Conservation (phyloP, 208 protist species). For the Wallacemonas rigidus region DNA sequence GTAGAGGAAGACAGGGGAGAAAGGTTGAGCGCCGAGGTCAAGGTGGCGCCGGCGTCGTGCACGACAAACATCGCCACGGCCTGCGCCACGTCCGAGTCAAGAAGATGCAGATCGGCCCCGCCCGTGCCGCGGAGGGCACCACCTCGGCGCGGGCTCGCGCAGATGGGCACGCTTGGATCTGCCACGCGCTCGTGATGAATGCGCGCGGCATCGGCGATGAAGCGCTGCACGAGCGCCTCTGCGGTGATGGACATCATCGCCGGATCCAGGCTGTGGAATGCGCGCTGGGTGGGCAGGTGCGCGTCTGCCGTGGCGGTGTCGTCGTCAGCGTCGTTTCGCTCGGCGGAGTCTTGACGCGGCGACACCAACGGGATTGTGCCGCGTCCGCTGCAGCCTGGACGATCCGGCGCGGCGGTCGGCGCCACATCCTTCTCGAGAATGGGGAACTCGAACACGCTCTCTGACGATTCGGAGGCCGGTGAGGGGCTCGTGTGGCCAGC, state of each 20-base stretch:
- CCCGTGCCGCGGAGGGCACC: not conserved
- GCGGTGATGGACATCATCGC: not conserved
- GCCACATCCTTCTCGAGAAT: not conserved
- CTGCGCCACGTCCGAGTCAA: constrained; percentile 13
- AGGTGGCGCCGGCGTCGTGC: constrained; percentile 14
- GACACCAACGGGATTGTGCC: constrained; percentile 1
- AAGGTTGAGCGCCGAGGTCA: not conserved
- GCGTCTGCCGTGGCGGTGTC: not conserved
- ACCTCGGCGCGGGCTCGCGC: constrained; percentile 4
- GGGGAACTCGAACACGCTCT: not conserved
- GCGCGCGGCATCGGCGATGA: constrained; percentile 13
- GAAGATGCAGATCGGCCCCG: not conserved
- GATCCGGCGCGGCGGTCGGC: not conserved
- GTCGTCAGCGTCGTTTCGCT: not conserved
- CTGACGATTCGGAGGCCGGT: not conserved
- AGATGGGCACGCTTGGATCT: constrained; percentile 8
- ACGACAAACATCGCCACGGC: constrained; percentile 22
- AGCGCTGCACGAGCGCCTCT: not conserved
- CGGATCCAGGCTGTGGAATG: constrained; percentile 1
- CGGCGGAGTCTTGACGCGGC: constrained; percentile 3
- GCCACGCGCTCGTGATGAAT: constrained; percentile 5
- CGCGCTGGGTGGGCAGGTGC: not conserved
- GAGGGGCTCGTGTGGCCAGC: not conserved
- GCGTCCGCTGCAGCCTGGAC: not conserved
- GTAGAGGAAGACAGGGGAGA: not conserved